Evolutionary conservation across 805 yeast genomes (phyloP).

Genomic region (Kuraishia ogatae): DNA sequence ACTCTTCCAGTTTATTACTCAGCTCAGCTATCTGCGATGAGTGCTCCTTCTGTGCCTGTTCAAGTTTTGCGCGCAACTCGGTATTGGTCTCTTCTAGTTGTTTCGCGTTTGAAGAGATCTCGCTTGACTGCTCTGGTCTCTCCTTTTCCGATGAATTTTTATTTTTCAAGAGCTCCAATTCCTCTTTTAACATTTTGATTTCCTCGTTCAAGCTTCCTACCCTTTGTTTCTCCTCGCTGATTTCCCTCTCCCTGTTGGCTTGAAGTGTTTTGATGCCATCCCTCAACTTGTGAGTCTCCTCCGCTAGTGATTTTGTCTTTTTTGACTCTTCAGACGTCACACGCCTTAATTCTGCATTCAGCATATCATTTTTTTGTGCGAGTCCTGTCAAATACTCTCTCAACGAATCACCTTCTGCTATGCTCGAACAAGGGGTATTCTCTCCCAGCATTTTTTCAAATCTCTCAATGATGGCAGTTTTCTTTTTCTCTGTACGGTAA

Average conservation of each 20-base stretch:
- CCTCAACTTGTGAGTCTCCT: constrained; percentile 1
- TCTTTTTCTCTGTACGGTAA: constrained; percentile 71
- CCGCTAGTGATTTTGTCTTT: constrained; percentile 7
- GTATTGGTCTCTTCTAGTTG: constrained; percentile 1
- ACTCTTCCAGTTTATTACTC: constrained; percentile 11
- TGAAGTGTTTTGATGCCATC: background rate
- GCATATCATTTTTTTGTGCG: constrained; percentile 48
- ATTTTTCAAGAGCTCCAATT: constrained; percentile 1
- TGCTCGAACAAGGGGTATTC: constrained; percentile 69
- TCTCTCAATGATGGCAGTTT: constrained; percentile 43
- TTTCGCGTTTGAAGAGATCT: constrained; percentile 3
- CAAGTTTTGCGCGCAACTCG: background rate
- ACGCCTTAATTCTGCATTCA: constrained; percentile 57
- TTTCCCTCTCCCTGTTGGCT: constrained; percentile 7
- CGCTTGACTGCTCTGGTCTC: background rate
- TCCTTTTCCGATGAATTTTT: background rate
- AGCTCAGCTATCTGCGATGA: constrained; percentile 1
- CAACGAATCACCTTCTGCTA: constrained; percentile 63
- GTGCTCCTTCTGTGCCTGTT: background rate
- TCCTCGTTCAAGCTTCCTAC: background rate
- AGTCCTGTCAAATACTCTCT: constrained; percentile 63
- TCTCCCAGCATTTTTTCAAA: constrained; percentile 72
- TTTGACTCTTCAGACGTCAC: constrained; percentile 20
- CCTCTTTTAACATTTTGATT: constrained; percentile 1
- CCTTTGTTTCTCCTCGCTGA: constrained; percentile 2